Evolutionary conservation across 1,139 yeast species (phyloP), one percentile per base, ranked within the genome.

Genomic region (Candida sp.): DNA sequence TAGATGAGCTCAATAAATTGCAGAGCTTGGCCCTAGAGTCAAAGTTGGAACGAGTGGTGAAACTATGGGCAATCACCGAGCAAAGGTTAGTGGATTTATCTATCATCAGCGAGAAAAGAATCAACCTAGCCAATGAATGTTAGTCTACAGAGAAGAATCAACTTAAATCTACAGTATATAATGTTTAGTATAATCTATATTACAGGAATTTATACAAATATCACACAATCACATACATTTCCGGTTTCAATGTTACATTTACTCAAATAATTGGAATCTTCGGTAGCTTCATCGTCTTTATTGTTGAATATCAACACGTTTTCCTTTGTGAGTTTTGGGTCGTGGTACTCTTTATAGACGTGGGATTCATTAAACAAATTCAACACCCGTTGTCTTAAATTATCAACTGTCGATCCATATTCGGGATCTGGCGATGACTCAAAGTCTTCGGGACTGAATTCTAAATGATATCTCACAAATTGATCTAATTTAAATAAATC

Each of bases 401-500:
- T 82, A 22, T 70, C 73, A 22, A 90, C 70, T 8, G 84, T 78
- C 6, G 90, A 80, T 1, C 96, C 96, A 51, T 72, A 76, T 43
- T 84, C 91, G 1, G 84, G 84, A 47, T 83, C 77, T 50, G 60
- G 74, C 66, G 59, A 75, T 58, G 58, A 57, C 54, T 71, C 81
- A 56, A 81, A 84, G 55, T 89, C 97, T 50, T 85, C 95, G 0
- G 91, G 90, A 37, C 88, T 79, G 61, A 89, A 87, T 55, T 87
- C 93, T 49, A 88, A 73, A 56, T 85, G 87, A 55, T 82, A 86
- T 38, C 68, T 72, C 22, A 84, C 62, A 33, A 81, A 82, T 33
- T 63, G 58, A 2, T 54, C 51, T 40, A 63, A 53, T 25, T 54
- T 49, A 50, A 66, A 60, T 35, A 64, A 43, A 21, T 55, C 49